Evolutionary conservation across 148 eudicot species (phyloP), one percentile per base, ranked within the genome.

Genomic region (Cornus controversa): DNA sequence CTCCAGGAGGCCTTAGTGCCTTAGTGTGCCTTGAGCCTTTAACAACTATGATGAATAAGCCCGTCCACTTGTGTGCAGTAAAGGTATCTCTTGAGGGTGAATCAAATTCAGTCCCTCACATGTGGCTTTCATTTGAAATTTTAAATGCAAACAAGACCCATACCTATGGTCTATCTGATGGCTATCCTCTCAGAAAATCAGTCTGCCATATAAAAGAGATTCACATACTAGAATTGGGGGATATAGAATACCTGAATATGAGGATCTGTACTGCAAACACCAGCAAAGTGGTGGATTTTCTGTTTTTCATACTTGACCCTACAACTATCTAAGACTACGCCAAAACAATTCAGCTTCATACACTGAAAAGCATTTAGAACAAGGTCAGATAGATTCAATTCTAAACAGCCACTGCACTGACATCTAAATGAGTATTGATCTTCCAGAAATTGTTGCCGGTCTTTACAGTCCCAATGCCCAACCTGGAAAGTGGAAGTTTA

Each of bases 371-470:
- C 89, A 80, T 82, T 79, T 28, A 91, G 66, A 71, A 90, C 90
- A 77, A 95, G 92, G 84, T 95, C 99, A 22, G 97, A 67, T 24
- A 93, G 78, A 85, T 93, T 95, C 47, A 86, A 29, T 36, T 81
- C 71, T 42, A 91, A 77, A 82, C 98, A 95, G 64, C 92, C 92
- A 77, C 75, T 77, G 80, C 99, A 95, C 71, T 81, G 84, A 80
- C 99, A 95, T 67, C 53, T 81, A 86, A 95, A 95, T n/a, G 86
- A 85, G 82, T 93, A 95, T 40, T 79, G 87, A 50, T 91, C 90
- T 78, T 83, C 83, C 75, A 95, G 78, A 75, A 86, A 79, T 78
- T 80, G 79, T 71, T 80, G 90, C 57, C 99, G 90, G 66, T 79
- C 79, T 66, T 72, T 73, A 82, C 91, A 84, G 79, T 82, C 84